Evolutionary conservation across 192 early-diverging fungal genomes (phyloP).

Genomic region (Spinellus fusiger): DNA sequence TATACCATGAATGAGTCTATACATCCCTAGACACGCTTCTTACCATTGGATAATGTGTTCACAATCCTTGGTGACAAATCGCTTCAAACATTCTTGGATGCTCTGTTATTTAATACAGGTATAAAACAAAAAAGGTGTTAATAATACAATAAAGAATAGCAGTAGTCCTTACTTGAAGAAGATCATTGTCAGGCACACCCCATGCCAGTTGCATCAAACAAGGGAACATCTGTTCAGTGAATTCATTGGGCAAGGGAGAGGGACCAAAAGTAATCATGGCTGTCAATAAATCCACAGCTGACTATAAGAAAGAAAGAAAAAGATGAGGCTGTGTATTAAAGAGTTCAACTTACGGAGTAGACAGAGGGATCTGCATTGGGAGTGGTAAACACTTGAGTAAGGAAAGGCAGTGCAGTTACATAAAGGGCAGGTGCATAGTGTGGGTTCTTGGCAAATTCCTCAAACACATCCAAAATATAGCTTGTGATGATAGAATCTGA

Average conservation of each 20-base stretch:
- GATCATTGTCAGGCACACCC: slow-evolving; percentile 61
- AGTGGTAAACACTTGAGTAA: slow-evolving; percentile 50
- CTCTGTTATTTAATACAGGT: no score
- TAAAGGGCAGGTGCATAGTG: slow-evolving; percentile 61
- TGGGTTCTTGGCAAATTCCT: slow-evolving; percentile 64
- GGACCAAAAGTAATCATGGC: slow-evolving; percentile 65
- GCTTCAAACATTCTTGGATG: slow-evolving; percentile 79
- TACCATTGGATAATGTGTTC: slow-evolving; percentile 74
- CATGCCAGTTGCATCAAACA: slow-evolving; percentile 70
- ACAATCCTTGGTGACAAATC: slow-evolving; percentile 74
- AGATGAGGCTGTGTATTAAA: slow-evolving; percentile 10
- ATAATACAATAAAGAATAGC: not conserved
- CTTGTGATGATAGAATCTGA: slow-evolving; percentile 69
- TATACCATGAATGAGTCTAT: no score
- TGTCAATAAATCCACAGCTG: slow-evolving; percentile 70
- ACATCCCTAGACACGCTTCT: no score
- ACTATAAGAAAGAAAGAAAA: slow-evolving; percentile 20
- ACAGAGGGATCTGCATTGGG: slow-evolving; percentile 27
- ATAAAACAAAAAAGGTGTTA: not conserved
- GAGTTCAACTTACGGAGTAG: slow-evolving; percentile 31
- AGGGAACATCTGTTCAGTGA: slow-evolving; percentile 75
- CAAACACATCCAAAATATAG: slow-evolving; percentile 74
- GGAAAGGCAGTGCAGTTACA: slow-evolving; percentile 65
- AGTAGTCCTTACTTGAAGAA: slow-evolving; percentile 57
- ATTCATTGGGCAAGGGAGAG: slow-evolving; percentile 65